Conservation (phyloP, 2,329 filamentous ascomycete species). For the Zymoseptoria pseudotritici region DNA sequence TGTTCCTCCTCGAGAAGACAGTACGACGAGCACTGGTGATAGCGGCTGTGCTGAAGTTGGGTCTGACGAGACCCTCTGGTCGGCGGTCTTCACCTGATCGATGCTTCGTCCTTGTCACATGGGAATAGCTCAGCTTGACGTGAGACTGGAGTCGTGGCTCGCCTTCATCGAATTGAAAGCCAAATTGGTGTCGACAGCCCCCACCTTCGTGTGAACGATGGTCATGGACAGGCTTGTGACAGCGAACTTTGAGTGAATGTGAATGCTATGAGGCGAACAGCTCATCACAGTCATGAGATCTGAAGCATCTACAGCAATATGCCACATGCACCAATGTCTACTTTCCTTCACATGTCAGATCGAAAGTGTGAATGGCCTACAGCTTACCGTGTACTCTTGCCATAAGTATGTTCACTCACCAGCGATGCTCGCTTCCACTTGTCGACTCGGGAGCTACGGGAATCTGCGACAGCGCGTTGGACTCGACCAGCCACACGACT, state of each 20-base stretch:
- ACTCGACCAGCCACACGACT: neutral
- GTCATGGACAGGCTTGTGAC: neutral
- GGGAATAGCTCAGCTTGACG: neutral
- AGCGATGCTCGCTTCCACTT: neutral
- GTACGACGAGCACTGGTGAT: neutral
- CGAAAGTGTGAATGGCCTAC: neutral
- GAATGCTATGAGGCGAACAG: neutral
- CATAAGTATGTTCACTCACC: neutral
- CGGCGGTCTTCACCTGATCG: neutral
- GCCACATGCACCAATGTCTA: no score
- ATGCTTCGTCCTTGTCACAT: neutral
- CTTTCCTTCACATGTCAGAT: neutral
- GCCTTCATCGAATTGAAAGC: neutral
- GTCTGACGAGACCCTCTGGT: neutral
- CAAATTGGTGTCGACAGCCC: neutral
- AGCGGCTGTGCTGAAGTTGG: no score
- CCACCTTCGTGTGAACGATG: neutral
- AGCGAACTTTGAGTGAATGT: no score
- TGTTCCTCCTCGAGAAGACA: neutral
- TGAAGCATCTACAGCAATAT: no score
- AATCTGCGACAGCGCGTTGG: neutral
- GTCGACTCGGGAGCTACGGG: neutral
- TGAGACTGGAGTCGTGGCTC: neutral
- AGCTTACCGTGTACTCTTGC: neutral
- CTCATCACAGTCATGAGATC: neutral